Evolutionary conservation across 2,329 filamentous ascomycete species (phyloP).

Genomic region (Phaeophleospora eucalypticola): DNA sequence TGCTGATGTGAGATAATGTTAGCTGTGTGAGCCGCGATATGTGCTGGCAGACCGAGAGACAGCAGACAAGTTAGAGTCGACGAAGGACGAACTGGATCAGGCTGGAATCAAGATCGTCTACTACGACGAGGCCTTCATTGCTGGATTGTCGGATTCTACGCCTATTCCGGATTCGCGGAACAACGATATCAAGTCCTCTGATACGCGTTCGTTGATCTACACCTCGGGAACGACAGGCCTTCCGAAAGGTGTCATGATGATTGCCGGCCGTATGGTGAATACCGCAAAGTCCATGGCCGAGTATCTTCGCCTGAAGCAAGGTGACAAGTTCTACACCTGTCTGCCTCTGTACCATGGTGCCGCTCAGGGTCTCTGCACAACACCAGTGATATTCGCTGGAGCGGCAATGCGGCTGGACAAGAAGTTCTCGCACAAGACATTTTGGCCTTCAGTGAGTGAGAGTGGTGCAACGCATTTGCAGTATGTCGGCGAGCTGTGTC

Average conservation of each 20-base stretch:
- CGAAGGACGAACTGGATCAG: conserved; percentile 17
- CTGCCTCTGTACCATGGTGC: conserved; percentile 88
- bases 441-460: conserved; percentile 70
- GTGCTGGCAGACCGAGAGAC: conserved; percentile 26
- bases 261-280: conserved; percentile 21
- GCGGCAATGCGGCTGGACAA: conserved; percentile 68
- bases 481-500: conserved; percentile 81
- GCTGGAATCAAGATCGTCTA: conserved; percentile 21
- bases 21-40: conserved; percentile 26
- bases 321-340: conserved; percentile 53
- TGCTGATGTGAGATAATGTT: conserved; percentile 3
- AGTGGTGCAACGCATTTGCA: conserved; percentile 70
- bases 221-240: conserved; percentile 79
- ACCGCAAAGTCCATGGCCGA: conserved; percentile 56
- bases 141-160: conserved; percentile 17
- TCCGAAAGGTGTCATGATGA: conserved; percentile 24
- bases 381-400: conserved; percentile 52
- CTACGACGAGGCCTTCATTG: conserved; percentile 23
- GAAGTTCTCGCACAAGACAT: conserved; percentile 71
- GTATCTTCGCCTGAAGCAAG: conserved; percentile 56
- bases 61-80: conserved; percentile 23
- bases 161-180: conserved; percentile 23
- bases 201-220: conserved; percentile 71
- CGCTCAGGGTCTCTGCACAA: conserved; percentile 63
- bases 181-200: conserved; percentile 23